These are phyloP conservation scores for Sindora glabra DNA, from an alignment of 306 rosid species.

Conservation along the genomic window DNA sequence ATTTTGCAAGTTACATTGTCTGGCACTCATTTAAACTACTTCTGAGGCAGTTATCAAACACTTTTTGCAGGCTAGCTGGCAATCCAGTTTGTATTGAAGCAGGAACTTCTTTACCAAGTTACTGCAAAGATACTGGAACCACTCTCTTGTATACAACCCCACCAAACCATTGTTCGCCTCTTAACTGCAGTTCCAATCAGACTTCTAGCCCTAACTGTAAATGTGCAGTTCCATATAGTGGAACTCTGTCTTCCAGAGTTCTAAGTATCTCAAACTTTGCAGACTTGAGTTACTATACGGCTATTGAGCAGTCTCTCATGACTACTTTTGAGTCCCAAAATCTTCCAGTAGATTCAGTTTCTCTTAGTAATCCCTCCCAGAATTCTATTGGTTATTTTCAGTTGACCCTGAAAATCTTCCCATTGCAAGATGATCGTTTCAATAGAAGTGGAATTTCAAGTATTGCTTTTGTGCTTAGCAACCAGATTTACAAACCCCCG, in stretches of 20 bases:
- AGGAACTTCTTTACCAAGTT: constrained; percentile 5
- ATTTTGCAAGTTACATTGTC: not conserved
- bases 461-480: constrained; percentile 45
- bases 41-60: constrained; percentile 15
- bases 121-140: constrained; percentile 26
- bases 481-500: constrained; percentile 45
- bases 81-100: constrained; percentile 38
- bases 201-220: constrained; percentile 55
- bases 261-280: constrained; percentile 35
- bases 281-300: constrained; percentile 17
- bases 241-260: constrained; percentile 45
- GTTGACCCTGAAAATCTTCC: constrained; percentile 42
- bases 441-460: constrained; percentile 30
- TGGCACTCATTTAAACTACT: constrained; percentile 9
- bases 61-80: constrained; percentile 40
- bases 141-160: constrained; percentile 21
- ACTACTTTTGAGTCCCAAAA: not conserved
- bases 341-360: constrained; percentile 48
- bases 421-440: constrained; percentile 43
- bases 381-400: constrained; percentile 27
- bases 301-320: constrained; percentile 25
- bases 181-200: constrained; percentile 27
- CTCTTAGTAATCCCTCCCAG: constrained; percentile 31
- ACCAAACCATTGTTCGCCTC: constrained; percentile 23
- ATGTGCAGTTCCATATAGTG: constrained; percentile 63